These are phyloP conservation scores for Asclepias syriaca DNA, from an alignment of 257 asterid genomes.

Conservation along the genomic window DNA sequence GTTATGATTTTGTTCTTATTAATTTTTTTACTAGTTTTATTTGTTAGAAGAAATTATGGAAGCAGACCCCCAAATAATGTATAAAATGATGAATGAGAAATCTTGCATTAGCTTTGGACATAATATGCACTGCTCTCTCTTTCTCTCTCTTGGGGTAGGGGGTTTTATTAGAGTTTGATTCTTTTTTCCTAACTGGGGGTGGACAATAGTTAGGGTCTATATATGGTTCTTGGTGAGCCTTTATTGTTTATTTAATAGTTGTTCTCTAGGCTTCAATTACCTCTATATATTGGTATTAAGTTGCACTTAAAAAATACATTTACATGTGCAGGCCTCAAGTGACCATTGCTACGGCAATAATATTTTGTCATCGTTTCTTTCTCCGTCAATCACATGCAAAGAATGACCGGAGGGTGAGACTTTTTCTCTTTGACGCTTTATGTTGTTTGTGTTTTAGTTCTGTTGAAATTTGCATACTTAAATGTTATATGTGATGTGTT, in stretches of 20 bases:
- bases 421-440: not conserved
- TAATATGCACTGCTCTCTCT: not conserved
- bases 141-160: not conserved
- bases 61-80: not conserved
- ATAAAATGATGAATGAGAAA: not conserved
- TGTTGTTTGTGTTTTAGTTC: not conserved
- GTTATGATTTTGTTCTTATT: not conserved
- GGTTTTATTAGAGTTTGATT: not conserved
- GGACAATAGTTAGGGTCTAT: not conserved
- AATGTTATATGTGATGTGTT: not conserved
- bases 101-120: not conserved
- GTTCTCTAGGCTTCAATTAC: not conserved
- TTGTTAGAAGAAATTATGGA: not conserved
- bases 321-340: constrained; percentile 86
- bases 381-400: constrained; percentile 80
- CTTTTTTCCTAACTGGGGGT: not conserved
- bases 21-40: not conserved
- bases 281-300: not conserved
- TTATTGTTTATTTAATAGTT: not conserved
- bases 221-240: not conserved
- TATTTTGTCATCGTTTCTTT: constrained; percentile 96
- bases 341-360: constrained; percentile 91
- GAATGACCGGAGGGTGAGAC: constrained; percentile 89
- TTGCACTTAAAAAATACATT: not conserved
- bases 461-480: not conserved